Conservation (phyloP, 2,329 filamentous ascomycete species). For the Fusarium buharicum region DNA sequence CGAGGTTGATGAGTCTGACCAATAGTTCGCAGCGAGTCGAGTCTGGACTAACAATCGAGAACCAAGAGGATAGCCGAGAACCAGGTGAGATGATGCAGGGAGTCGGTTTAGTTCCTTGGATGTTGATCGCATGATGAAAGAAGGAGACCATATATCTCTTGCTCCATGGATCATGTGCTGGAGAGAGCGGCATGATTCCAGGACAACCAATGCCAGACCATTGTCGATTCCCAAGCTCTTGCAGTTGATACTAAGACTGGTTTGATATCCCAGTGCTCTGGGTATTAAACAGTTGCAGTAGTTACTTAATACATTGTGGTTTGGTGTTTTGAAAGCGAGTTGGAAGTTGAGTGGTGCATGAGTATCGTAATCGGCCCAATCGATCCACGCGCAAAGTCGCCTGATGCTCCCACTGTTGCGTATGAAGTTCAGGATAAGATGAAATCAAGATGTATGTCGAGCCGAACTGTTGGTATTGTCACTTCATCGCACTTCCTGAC, state of each 20-base stretch:
- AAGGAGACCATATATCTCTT: conserved; percentile 18
- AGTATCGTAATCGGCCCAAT: not conserved
- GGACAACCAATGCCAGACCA: conserved; percentile 3
- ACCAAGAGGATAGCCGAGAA: not conserved
- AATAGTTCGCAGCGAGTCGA: not conserved
- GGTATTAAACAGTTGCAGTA: not conserved
- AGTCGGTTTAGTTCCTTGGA: no score
- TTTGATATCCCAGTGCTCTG: no score
- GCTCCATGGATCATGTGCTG: conserved; percentile 14
- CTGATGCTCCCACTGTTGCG: not conserved
- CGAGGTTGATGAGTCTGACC: not conserved
- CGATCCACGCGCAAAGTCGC: not conserved
- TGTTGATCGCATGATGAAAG: not conserved
- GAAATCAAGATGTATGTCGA: not conserved
- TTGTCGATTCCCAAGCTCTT: conserved; percentile 22
- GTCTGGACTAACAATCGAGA: not conserved
- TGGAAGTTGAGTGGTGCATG: not conserved
- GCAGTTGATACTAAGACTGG: not conserved
- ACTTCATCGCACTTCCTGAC: not conserved
- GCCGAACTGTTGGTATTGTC: no score
- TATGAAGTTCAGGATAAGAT: not conserved
- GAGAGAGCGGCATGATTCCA: not conserved
- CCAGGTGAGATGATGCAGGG: no score
- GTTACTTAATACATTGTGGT: not conserved
- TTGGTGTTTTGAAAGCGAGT: conserved; percentile 6